Conservation (phyloP, 495 filamentous ascomycete species). For the Talaromyces trachyspermus region DNA sequence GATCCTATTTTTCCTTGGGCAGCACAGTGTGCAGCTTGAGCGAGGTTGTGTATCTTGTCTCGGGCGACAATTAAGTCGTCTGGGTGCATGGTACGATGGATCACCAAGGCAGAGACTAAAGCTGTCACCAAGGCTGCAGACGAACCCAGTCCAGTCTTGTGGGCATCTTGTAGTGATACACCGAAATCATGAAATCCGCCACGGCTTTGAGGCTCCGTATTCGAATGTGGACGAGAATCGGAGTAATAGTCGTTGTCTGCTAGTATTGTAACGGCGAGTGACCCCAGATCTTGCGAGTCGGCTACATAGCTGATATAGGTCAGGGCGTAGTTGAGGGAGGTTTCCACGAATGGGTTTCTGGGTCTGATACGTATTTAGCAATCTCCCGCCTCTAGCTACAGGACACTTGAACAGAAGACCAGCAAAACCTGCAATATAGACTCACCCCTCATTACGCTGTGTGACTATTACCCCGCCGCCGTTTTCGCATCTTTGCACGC, state of each 20-base stretch:
- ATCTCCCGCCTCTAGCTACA: not conserved
- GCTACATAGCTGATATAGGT: conserved; percentile 62
- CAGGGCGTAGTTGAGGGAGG: conserved; percentile 77
- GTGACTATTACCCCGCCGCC: conserved; percentile 70
- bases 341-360: conserved; percentile 83
- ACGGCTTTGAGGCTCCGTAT: conserved; percentile 14
- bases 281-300: conserved; percentile 50
- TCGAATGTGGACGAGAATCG: conserved; percentile 42
- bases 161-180: conserved; percentile 65
- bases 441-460: conserved; percentile 70
- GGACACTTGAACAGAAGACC: no score
- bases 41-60: conserved; percentile 75
- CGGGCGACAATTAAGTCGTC: conserved; percentile 45
- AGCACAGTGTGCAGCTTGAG: conserved; percentile 88
- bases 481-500: conserved; percentile 57
- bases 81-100: conserved; percentile 68
- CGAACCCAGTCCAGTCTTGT: conserved; percentile 95
- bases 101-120: conserved; percentile 67
- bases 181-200: conserved; percentile 65
- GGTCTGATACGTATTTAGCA: conserved; percentile 16
- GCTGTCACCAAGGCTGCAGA: conserved; percentile 93
- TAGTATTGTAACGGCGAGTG: conserved; percentile 74
- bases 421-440: no score
- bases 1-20: conserved; percentile 95
- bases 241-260: conserved; percentile 98